These are phyloP conservation scores for Lipomyces spencermartinsiae DNA, from an alignment of 805 yeast genomes.

Conservation along the genomic window DNA sequence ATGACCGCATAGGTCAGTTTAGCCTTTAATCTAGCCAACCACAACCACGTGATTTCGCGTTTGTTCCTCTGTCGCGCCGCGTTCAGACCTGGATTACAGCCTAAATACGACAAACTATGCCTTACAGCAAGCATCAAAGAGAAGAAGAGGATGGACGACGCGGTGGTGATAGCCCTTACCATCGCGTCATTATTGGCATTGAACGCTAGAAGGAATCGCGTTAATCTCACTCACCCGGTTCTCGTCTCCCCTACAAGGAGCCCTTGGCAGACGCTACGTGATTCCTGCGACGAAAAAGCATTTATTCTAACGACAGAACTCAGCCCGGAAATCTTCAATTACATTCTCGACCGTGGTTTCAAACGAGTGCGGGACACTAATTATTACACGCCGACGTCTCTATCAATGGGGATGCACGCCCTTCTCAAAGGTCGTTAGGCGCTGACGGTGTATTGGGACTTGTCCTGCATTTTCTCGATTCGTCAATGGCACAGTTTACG, in stretches of 20 bases:
- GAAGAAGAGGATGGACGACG: slow-evolving; percentile 3
- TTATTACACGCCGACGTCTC: background rate
- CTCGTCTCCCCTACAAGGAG: background rate
- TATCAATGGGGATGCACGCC: background rate
- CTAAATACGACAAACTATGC: no score
- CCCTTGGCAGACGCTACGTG: background rate
- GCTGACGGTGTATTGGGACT: background rate
- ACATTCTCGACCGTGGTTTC: background rate
- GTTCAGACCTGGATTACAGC: no score
- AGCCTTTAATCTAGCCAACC: no score
- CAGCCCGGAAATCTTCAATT: background rate
- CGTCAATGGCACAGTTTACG: background rate
- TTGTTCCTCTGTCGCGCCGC: no score
- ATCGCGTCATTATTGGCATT: background rate
- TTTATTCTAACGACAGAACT: background rate
- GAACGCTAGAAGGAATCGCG: background rate
- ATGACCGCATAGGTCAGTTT: no score
- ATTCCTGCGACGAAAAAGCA: background rate
- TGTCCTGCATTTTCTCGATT: background rate
- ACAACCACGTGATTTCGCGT: no score
- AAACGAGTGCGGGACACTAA: no score
- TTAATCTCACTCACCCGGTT: background rate
- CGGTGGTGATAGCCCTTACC: background rate
- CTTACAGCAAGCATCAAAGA: no score
- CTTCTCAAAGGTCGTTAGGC: background rate